Evolutionary conservation across 768 basidiomycete species (phyloP), one percentile per base, ranked within the genome.

Genomic region (Gyrodon lividus): DNA sequence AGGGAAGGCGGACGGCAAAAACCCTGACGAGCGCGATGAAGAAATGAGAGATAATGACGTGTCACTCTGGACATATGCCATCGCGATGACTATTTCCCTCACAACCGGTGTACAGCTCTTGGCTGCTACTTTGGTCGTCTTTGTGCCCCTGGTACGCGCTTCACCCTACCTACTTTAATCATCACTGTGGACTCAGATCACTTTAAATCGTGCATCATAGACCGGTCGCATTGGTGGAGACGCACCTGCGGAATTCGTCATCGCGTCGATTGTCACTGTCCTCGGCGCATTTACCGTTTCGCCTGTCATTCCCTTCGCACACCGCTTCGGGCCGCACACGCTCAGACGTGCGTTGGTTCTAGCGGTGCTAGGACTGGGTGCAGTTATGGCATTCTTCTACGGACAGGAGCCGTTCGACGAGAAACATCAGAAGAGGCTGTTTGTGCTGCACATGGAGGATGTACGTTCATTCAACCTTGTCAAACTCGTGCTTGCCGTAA

Each of bases 361-460:
- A 2, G 63, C 83, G 5, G 67, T 76, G 22, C 59, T 83, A 30
- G 42, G 72, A 1, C 81, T 82, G 0, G 74, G 76, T 0, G 58
- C 77, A 8, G 55, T 76, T 2, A 80, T 90, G 55, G 84, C 80
- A 0, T 66, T 84, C 37, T 92, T 92, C 67, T 73, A 79, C 6
- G 65, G 71, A 57, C 70, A 78, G 37, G 67, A 70, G 5, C 83
- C 88, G 0, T 98, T 94, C 65, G 93, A 97, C 60, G 68, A 62
- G 14, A 82, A 83, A 77, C 96, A 98, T 64, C 95, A 93, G 59
- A 92, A 92, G 70, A 74, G 96, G 48, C 43, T 96, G 43, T 94
- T 91, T 60, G 77, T 93, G 30, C 69, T 97, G 37, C 86, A 92
- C 62, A 75, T 85, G 57, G 92, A 96, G 69, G 92, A 98, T 60